Base-by-base conservation (phyloP, 2,329 filamentous ascomycete species). In the Botryosphaeria dothidea region DNA sequence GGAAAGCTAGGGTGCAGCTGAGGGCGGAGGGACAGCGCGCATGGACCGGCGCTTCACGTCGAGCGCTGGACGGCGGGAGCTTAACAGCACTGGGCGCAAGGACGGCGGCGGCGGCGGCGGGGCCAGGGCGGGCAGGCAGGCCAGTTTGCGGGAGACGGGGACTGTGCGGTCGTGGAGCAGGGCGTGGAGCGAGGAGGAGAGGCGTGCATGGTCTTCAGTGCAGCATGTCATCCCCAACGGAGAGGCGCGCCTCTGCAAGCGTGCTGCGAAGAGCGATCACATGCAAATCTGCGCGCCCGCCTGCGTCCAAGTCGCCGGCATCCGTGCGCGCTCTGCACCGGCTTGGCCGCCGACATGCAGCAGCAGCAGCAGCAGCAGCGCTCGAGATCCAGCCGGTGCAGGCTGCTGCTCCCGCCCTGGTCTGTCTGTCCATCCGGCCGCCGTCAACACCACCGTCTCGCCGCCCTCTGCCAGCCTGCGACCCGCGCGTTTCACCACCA, bases 171-270 rank as follows among this genome's bases (percentile, higher is more conserved):
- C 41, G 56, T 46, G 41, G 23, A 34, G 41, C 49, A 52, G 49
- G 17, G 49, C 29, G 17, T 13, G 25, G 56, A 41, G 38, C 38
- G 54, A 46, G 56, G 54, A 46, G 56, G n/a, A 46, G 56, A 60
- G 56, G 38, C 41, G 38, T 9, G 56, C 56, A 60, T 60, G 56
- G 56, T 60, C 56, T 57, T 60, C 56, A 60, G 46, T 60, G 52
- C 52, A 57, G 52, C 52, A 43, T 57, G 52, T 57, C 52, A 57
- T 57, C 52, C 56, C 56, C 56, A 60, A 60, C 56, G n/a, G 41
- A 60, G 56, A 46, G 27, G 56, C 56, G 56, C 56, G 41, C 52
- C 52, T 34, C 31, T 57, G 52, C 52, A 57, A 57, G 52, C 52
- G 52, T 57, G 52, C 52, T 57, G 49, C 29, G 11, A 11, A 8